Evolutionary conservation across 805 yeast species (phyloP).

Genomic region (Pichia cephalocereana): DNA sequence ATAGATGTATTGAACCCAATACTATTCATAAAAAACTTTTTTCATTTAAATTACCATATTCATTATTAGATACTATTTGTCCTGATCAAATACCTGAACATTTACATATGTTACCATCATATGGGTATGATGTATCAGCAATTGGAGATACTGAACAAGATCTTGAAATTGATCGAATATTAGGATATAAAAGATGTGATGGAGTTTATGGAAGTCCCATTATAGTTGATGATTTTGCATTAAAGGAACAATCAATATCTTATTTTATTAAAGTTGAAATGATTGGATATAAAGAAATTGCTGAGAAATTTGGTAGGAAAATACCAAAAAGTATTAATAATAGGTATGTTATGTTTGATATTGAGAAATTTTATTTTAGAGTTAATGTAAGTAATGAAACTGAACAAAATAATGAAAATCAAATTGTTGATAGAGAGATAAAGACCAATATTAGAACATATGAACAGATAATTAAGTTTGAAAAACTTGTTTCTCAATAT

Average conservation of each 20-base stretch:
- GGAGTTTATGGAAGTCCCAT: conserved; percentile 40
- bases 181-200: conserved; percentile 45
- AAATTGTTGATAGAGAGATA: background rate
- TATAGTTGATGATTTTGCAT: conserved; percentile 36
- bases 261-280: conserved; percentile 46
- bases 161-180: conserved; percentile 24
- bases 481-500: conserved; percentile 1
- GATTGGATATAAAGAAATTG: conserved; percentile 32
- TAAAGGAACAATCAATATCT: conserved; percentile 32
- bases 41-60: conserved; percentile 44
- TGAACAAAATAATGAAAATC: background rate
- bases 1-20: conserved; percentile 36
- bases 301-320: conserved; percentile 11
- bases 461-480: conserved; percentile 5
- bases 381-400: conserved; percentile 5
- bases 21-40: conserved; percentile 44
- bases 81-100: conserved; percentile 31
- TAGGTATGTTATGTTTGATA: conserved; percentile 13
- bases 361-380: conserved; percentile 12
- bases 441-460: conserved; percentile 1
- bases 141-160: conserved; percentile 6
- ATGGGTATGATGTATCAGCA: conserved; percentile 23
- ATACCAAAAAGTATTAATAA: conserved; percentile 9
- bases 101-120: conserved; percentile 30
- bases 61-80: conserved; percentile 45